phyloP scores from a whole-genome alignment of 257 asterid genomes.

The Plantago elongata region DNA sequence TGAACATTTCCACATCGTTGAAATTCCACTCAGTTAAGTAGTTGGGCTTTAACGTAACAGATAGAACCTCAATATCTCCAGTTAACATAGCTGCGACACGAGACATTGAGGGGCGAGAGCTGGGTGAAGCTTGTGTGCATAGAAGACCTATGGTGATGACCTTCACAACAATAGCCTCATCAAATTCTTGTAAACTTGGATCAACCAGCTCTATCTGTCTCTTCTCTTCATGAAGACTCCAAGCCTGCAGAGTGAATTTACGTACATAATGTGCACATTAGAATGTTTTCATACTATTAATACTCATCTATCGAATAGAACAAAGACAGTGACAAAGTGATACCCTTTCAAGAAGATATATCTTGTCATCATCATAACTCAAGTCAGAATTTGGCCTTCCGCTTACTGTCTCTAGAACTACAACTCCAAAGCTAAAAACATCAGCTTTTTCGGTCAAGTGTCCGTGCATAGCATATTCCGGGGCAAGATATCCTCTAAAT shows the following conservation, averaged over 20 bases:
- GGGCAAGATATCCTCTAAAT: constrained; percentile 66
- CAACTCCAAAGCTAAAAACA: constrained; percentile 61
- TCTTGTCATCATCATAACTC: constrained; percentile 40
- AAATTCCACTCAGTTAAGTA: not conserved
- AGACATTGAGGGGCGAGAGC: constrained; percentile 2
- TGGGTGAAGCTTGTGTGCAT: constrained; percentile 2
- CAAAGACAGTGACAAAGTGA: not conserved
- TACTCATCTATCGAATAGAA: not conserved
- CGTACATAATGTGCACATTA: no score
- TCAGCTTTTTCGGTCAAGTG: constrained; percentile 70
- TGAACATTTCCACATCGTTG: no score
- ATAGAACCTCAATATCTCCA: not conserved
- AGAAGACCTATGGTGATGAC: not conserved
- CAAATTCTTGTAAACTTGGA: not conserved
- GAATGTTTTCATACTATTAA: no score
- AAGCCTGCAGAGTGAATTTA: not conserved
- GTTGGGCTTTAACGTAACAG: not conserved
- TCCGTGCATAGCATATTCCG: constrained; percentile 70
- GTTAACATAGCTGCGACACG: constrained; percentile 2
- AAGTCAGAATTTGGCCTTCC: constrained; percentile 61
- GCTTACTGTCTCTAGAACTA: constrained; percentile 51
- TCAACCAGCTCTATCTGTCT: not conserved
- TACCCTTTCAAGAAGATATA: constrained; percentile 77
- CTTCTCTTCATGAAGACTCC: constrained; percentile 1
- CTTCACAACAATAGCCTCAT: not conserved